Evolutionary conservation across 768 basidiomycete genomes (phyloP), one percentile per base, ranked within the genome.

Genomic region (Lactarius hengduanensis): DNA sequence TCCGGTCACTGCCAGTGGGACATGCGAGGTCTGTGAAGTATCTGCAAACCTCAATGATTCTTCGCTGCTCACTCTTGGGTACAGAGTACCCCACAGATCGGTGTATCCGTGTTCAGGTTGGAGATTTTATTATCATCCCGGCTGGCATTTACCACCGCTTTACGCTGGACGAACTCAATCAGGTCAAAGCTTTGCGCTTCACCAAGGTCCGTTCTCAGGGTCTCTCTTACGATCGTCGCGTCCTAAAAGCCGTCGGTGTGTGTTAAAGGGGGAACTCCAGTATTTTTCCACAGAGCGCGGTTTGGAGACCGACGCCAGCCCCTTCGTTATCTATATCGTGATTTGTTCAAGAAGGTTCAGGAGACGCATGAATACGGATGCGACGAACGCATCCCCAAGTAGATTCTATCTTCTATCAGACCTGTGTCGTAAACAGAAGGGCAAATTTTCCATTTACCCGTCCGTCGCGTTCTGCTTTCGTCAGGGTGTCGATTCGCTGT

Each of bases 91-190:
- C n/a, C n/a, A n/a, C n/a, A n/a, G n/a, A n/a, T n/a, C n/a, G n/a
- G n/a, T n/a, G n/a, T n/a, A 26, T 26, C 26, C 84, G 94, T 63
- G 80, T 94, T 53, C 85, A 85, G 5, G 80, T 96, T 4, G 92
- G 94, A 2, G 96, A 97, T 74, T 82, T 58, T 65, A 77, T 97
- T 60, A 86, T 97, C 61, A 77, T 98, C 53, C 96, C 95, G 1
- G 85, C 91, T 20, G 94, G 94, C 0, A 94, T 96, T 71, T 97
- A 95, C 76, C 96, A 98, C 77, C 89, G 94, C 47, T 98, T 97
- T 79, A 96, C 92, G 0, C 85, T 97, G n/a, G 94, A 96, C 73
- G 82, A 85, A 69, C 77, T 73, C 57, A 85, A 97, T 76, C 78
- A 79, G 41, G 87, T 96, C 77, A 85, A 87, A 71, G 90, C 90